Percentiles rank a stretch among this genome's conserved stretches.
phyloP scores from a whole-genome alignment of 805 yeast genomes.

The Candida loeiensis region DNA sequence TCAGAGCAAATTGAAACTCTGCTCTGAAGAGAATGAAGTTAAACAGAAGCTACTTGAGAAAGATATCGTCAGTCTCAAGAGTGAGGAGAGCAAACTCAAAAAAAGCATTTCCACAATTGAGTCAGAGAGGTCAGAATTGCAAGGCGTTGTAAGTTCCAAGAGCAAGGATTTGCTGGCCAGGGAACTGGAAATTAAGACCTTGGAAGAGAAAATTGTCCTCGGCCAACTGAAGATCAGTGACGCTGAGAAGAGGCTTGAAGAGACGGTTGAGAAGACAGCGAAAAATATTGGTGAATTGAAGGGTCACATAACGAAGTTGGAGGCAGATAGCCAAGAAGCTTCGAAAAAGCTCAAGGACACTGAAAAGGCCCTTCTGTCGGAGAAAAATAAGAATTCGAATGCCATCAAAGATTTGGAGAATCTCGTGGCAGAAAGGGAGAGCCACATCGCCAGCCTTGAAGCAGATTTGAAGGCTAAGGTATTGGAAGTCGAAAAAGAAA shows the following conservation, averaged over 20 bases:
- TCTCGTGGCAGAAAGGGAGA: slow-evolving; percentile 21
- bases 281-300: neutral
- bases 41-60: slow-evolving; percentile 1
- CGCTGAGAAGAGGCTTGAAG: neutral
- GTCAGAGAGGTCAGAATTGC: neutral
- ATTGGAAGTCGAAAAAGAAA: slow-evolving; percentile 48
- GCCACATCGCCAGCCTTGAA: slow-evolving; percentile 26
- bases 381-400: slow-evolving; percentile 16
- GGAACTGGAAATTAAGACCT: neutral
- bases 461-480: slow-evolving; percentile 34
- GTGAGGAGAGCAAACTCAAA: neutral
- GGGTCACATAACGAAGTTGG: neutral
- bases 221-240: too few relatives aligned
- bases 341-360: slow-evolving; percentile 5
- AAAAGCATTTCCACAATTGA: neutral
- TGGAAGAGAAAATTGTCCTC: neutral
- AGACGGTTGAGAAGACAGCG: neutral
- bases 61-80: neutral
- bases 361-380: slow-evolving; percentile 12
- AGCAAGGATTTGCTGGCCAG: neutral
- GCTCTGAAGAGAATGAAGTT: neutral
- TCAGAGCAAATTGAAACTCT: too few relatives aligned
- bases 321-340: slow-evolving; percentile 1
- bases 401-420: slow-evolving; percentile 17
- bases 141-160: neutral